Conservation (phyloP, 2,329 filamentous ascomycete species). For the Neonectria neomacrospora region DNA sequence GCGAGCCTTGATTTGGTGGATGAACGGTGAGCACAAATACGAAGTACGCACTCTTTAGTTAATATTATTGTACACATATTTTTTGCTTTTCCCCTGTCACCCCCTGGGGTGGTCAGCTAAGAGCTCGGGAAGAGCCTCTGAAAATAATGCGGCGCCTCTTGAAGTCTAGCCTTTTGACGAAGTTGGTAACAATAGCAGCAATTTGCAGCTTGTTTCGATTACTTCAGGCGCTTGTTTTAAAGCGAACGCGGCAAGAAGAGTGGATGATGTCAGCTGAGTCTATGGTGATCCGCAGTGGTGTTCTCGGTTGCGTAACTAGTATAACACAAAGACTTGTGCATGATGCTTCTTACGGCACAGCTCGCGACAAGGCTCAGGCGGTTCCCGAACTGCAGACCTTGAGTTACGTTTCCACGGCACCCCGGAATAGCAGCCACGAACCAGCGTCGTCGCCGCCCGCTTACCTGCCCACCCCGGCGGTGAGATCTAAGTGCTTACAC, state of each 20-base stretch:
- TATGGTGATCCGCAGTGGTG: too few relatives aligned
- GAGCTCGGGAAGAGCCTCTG: neutral
- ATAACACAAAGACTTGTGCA: too few relatives aligned
- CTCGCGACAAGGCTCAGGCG: neutral
- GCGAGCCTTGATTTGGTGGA: slow-evolving; percentile 5
- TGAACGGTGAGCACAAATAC: neutral
- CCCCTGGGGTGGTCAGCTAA: neutral
- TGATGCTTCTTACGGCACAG: neutral
- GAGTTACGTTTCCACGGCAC: neutral
- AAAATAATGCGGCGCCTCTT: neutral
- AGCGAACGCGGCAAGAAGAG: too few relatives aligned
- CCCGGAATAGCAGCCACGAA: neutral
- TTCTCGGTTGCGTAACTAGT: too few relatives aligned
- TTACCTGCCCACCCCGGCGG: neutral
- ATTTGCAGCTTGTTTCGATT: too few relatives aligned
- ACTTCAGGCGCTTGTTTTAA: too few relatives aligned
- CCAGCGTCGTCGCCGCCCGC: neutral
- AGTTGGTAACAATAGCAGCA: too few relatives aligned
- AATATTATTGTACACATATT: slow-evolving; percentile 1
- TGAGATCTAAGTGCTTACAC: slow-evolving; percentile 26
- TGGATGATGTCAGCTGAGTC: too few relatives aligned
- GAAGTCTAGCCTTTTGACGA: neutral
- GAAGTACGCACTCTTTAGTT: neutral
- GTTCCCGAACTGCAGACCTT: neutral
- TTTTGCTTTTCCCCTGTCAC: neutral